A percentile compares a stretch with the other conserved stretches of the same genome.
Evolutionary conservation across 441 rosid species (phyloP).

Genomic region (Eutrema salsugineum): DNA sequence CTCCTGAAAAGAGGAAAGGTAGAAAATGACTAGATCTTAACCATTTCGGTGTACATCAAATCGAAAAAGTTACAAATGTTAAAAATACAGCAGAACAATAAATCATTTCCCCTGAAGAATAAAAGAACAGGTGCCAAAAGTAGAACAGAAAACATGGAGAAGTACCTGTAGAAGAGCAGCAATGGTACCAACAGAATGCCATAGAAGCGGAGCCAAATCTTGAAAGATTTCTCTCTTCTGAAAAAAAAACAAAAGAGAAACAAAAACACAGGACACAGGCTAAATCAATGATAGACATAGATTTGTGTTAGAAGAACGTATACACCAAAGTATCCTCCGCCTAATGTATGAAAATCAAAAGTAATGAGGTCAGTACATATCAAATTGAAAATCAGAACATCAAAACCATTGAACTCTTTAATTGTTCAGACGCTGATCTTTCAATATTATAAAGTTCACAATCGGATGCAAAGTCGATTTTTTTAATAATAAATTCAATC

Average conservation of each 20-base stretch:
- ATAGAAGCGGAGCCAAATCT: conserved; percentile 76
- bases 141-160: conserved; percentile 17
- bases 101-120: background rate
- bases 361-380: background rate
- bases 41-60: background rate
- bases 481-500: background rate
- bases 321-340: background rate
- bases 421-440: background rate
- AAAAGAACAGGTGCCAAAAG: background rate
- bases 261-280: background rate
- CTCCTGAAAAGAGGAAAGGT: conserved; percentile 56
- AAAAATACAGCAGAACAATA: background rate
- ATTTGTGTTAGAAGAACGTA: background rate
- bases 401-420: background rate
- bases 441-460: background rate
- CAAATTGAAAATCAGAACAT: background rate
- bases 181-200: conserved; percentile 81
- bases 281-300: background rate
- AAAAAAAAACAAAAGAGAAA: conserved; percentile 23
- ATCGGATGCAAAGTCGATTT: background rate
- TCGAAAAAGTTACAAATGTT: background rate
- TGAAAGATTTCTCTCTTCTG: conserved; percentile 75
- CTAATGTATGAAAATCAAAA: background rate
- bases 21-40: background rate
- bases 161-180: conserved; percentile 83